These are phyloP conservation scores for Colletotrichum chrysophilum DNA, from an alignment of 2,329 filamentous ascomycete genomes.

Conservation along the genomic window DNA sequence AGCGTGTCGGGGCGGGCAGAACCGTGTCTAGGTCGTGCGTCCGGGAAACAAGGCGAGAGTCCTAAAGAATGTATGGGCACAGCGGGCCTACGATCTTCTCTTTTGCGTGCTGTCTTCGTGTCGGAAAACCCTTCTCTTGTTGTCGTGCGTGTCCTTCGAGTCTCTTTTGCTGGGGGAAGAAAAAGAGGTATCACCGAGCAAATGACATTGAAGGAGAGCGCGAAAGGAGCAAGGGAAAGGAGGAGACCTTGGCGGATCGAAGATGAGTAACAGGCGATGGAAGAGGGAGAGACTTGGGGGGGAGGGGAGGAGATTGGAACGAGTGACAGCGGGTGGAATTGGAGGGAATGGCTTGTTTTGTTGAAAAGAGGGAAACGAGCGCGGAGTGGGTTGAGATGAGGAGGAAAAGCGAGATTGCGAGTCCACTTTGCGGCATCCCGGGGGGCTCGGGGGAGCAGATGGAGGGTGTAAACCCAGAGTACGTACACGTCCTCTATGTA, in stretches of 20 bases:
- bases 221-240: conserved; percentile 14
- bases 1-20: conserved; percentile 7
- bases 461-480: conserved; percentile 13
- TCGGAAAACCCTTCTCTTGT: background rate
- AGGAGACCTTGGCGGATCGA: conserved; percentile 17
- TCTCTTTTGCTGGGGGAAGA: background rate
- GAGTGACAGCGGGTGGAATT: conserved; percentile 33
- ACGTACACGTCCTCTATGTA: background rate
- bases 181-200: conserved; percentile 20
- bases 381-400: conserved; percentile 29
- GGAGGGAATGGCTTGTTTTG: conserved; percentile 43
- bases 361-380: conserved; percentile 39
- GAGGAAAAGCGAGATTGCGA: conserved; percentile 23
- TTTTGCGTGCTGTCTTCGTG: background rate
- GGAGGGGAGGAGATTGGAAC: conserved; percentile 44
- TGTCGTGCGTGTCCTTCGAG: background rate
- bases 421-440: conserved; percentile 23
- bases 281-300: conserved; percentile 27
- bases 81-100: background rate
- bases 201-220: conserved; percentile 17
- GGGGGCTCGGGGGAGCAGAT: conserved; percentile 3
- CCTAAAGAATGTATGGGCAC: conserved; percentile 19
- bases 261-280: conserved; percentile 21
- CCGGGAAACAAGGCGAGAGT: conserved; percentile 8
- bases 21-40: conserved; percentile 10